These are phyloP conservation scores for Prunus mume DNA, from an alignment of 306 rosid species.

Conservation along the genomic window DNA sequence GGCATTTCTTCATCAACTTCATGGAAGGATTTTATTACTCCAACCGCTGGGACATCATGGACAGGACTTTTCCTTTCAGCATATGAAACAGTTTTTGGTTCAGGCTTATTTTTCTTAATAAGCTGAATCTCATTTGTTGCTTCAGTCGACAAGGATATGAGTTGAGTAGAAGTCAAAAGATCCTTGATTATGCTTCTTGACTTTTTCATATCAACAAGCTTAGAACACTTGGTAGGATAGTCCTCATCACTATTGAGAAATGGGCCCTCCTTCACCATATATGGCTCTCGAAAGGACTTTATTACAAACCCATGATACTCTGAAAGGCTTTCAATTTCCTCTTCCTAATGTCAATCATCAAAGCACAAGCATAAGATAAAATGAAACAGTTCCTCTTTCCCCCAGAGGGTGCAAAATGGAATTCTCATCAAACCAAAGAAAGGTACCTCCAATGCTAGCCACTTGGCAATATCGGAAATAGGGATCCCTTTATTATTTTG, in stretches of 20 bases:
- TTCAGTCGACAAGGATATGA: constrained; percentile 32
- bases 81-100: constrained; percentile 32
- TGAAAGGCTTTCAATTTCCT: constrained; percentile 66
- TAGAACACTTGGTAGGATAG: constrained; percentile 80
- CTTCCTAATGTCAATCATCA: constrained; percentile 62
- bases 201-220: constrained; percentile 74
- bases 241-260: constrained; percentile 71
- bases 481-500: constrained; percentile 94
- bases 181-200: constrained; percentile 59
- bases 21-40: constrained; percentile 11
- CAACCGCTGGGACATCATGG: not conserved
- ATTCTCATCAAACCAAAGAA: constrained; percentile 24
- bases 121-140: constrained; percentile 33
- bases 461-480: constrained; percentile 60
- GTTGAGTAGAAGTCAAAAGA: constrained; percentile 43
- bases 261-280: constrained; percentile 84
- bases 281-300: constrained; percentile 74
- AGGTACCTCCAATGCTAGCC: constrained; percentile 97
- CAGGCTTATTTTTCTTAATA: constrained; percentile 31
- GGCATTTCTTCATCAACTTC: constrained; percentile 56
- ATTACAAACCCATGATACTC: constrained; percentile 74
- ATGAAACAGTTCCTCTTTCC: constrained; percentile 14
- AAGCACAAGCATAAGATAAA: constrained; percentile 25
- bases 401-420: constrained; percentile 6
- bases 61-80: constrained; percentile 35